Conservation (phyloP, 257 asterid genomes). For the Penstemon newberryi region DNA sequence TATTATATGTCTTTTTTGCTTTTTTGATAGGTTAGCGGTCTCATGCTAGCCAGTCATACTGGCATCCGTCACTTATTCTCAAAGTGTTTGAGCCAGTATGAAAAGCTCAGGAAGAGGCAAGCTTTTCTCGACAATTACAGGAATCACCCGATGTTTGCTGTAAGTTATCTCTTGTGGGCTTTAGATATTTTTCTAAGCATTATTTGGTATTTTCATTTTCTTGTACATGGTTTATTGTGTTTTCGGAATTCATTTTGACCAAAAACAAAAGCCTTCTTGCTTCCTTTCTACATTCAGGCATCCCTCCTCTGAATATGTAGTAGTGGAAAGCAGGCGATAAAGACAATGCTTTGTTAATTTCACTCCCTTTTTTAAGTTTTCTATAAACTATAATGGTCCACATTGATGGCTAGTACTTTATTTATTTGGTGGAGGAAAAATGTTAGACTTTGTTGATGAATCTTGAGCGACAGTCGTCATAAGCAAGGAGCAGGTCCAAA, state of each 20-base stretch:
- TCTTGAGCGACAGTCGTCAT: background rate
- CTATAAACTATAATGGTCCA: background rate
- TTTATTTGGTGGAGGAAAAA: background rate
- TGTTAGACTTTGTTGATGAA: background rate
- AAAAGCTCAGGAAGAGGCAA: slow-evolving; percentile 94
- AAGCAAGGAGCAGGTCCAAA: background rate
- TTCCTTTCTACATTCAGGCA: slow-evolving; percentile 3
- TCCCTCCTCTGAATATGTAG: background rate
- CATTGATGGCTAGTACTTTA: background rate
- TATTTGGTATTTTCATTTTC: background rate
- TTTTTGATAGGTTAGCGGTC: slow-evolving; percentile 81
- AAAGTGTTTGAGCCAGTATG: slow-evolving; percentile 96
- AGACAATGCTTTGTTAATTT: background rate
- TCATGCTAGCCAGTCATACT: slow-evolving; percentile 99
- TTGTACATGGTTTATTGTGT: background rate
- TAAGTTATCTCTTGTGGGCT: slow-evolving; percentile 46
- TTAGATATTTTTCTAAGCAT: background rate
- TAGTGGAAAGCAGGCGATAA: background rate
- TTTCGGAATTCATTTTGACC: slow-evolving; percentile 5
- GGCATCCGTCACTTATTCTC: slow-evolving; percentile 98
- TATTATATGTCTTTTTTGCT: slow-evolving; percentile 22
- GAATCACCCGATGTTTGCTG: slow-evolving; percentile 95
- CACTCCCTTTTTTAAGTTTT: background rate
- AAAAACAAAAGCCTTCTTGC: background rate
- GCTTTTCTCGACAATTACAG: slow-evolving; percentile 98